Conservation (phyloP, 495 filamentous ascomycete species). For the Friedmanniomyces simplex region DNA sequence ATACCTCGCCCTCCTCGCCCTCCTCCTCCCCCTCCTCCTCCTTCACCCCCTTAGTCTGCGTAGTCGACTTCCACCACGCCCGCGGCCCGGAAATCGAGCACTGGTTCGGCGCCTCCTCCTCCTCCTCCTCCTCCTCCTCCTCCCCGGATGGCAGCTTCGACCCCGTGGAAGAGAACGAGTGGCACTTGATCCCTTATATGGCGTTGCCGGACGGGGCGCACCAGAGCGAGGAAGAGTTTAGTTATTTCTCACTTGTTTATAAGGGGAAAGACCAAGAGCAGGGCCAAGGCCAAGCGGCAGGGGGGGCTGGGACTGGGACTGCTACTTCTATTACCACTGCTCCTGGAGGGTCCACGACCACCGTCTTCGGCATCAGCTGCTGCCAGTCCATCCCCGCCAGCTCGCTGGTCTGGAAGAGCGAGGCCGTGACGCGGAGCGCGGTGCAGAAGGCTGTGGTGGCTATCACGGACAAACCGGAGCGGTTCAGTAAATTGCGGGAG, state of each 20-base stretch:
- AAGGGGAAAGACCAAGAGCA: slow-evolving; percentile 32
- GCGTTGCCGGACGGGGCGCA: slow-evolving; percentile 95
- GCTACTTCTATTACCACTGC: no score
- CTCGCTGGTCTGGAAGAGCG: slow-evolving; percentile 60
- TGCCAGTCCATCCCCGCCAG: slow-evolving; percentile 80
- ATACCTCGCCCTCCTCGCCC: no score
- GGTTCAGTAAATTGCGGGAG: slow-evolving; percentile 51
- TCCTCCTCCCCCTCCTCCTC: background rate
- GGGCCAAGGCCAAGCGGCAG: no score
- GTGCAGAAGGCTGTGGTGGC: slow-evolving; percentile 99
- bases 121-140: no score
- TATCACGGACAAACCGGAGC: slow-evolving; percentile 70
- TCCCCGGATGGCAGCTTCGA: no score
- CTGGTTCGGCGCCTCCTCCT: slow-evolving; percentile 66
- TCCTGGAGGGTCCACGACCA: no score
- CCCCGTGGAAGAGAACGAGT: slow-evolving; percentile 79
- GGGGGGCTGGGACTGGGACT: no score
- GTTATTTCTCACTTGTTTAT: slow-evolving; percentile 87
- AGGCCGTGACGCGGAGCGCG: slow-evolving; percentile 87
- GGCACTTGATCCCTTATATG: slow-evolving; percentile 91
- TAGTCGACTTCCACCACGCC: slow-evolving; percentile 96
- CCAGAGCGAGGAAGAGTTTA: slow-evolving; percentile 85
- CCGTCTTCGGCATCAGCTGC: slow-evolving; percentile 92
- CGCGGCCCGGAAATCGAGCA: slow-evolving; percentile 88
- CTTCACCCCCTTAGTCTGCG: slow-evolving; percentile 58